Conservation (phyloP, 768 basidiomycete species). For the Xerocomus spinulosus region DNA sequence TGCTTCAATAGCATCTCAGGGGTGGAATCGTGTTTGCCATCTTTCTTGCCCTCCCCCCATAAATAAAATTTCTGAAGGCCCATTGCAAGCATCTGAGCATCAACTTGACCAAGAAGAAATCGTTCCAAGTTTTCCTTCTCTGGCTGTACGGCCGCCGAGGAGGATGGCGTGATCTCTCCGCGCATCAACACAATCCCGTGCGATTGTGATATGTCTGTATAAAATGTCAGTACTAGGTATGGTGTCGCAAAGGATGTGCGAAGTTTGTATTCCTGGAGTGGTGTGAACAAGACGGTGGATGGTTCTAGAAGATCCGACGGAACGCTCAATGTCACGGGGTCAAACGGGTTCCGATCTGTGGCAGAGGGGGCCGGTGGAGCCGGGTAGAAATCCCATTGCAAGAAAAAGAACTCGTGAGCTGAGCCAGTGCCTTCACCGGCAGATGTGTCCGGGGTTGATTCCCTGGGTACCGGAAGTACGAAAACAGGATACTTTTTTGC, state of each 20-base stretch:
- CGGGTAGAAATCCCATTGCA: constrained; percentile 88
- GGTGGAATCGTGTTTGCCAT: background rate
- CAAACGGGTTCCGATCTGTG: constrained; percentile 42
- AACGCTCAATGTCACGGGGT: constrained; percentile 25
- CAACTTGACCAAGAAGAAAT: constrained; percentile 68
- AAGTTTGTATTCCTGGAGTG: constrained; percentile 89
- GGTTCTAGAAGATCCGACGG: constrained; percentile 41
- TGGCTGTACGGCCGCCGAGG: constrained; percentile 33
- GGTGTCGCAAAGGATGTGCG: constrained; percentile 84
- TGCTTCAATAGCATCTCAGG: constrained; percentile 48
- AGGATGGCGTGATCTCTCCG: constrained; percentile 82
- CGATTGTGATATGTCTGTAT: constrained; percentile 78
- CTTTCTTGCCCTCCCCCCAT: constrained; percentile 39
- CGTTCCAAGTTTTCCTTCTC: constrained; percentile 26
- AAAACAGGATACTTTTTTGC: constrained; percentile 72
- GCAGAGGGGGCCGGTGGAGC: constrained; percentile 55
- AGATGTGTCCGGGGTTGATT: constrained; percentile 22
- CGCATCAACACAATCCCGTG: constrained; percentile 83
- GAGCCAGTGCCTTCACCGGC: constrained; percentile 29
- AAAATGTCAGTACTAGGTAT: constrained; percentile 84
- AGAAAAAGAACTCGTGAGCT: constrained; percentile 76
- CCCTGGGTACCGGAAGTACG: constrained; percentile 74
- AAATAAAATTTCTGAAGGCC: constrained; percentile 84
- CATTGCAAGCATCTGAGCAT: constrained; percentile 80
- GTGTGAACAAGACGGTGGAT: constrained; percentile 87